A percentile compares a stretch with the other conserved stretches of the same genome.
Evolutionary conservation across 2,329 filamentous ascomycete species (phyloP).

Genomic region (Gnomoniopsis smithogilvyi): DNA sequence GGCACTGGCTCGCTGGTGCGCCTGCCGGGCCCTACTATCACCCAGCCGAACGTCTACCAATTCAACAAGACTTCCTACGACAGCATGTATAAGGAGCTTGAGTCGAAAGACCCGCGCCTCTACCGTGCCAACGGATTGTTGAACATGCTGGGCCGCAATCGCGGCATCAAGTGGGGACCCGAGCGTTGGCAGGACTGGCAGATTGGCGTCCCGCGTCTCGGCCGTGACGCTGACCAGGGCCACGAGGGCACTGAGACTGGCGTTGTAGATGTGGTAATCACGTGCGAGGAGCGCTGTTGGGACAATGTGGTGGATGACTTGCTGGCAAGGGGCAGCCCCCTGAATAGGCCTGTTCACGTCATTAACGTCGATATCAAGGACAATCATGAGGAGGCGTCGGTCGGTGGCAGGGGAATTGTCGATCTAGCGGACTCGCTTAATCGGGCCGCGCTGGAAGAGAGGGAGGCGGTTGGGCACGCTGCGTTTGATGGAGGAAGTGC

Average conservation of each 20-base stretch:
- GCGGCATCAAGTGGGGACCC: slow-evolving; percentile 88
- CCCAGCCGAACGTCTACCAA: slow-evolving; percentile 93
- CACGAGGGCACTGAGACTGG: slow-evolving; percentile 80
- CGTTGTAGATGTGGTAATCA: slow-evolving; percentile 90
- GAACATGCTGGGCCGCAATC: slow-evolving; percentile 93
- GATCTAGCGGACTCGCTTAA: slow-evolving; percentile 88
- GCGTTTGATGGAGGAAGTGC: slow-evolving; percentile 69
- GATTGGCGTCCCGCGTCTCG: slow-evolving; percentile 76
- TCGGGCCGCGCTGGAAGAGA: slow-evolving; percentile 72
- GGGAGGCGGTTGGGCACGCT: slow-evolving; percentile 59
- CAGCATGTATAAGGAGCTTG: slow-evolving; percentile 89
- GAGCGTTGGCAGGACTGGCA: slow-evolving; percentile 99
- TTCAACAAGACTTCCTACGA: slow-evolving; percentile 98
- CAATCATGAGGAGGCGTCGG: slow-evolving; percentile 92
- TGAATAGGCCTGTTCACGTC: slow-evolving; percentile 93
- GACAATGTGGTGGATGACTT: slow-evolving; percentile 95
- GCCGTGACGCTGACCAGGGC: slow-evolving; percentile 74
- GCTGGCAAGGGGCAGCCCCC: slow-evolving; percentile 75
- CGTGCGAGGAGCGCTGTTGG: slow-evolving; percentile 97
- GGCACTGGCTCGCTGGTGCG: slow-evolving; percentile 94
- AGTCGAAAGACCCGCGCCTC: slow-evolving; percentile 77
- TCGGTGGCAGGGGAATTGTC: slow-evolving; percentile 87
- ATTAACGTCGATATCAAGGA: slow-evolving; percentile 99
- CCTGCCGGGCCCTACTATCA: slow-evolving; percentile 84
- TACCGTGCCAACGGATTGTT: slow-evolving; percentile 91